phyloP scores from a whole-genome alignment of 441 rosid species.

The Pelargonium myrrhifolium region DNA sequence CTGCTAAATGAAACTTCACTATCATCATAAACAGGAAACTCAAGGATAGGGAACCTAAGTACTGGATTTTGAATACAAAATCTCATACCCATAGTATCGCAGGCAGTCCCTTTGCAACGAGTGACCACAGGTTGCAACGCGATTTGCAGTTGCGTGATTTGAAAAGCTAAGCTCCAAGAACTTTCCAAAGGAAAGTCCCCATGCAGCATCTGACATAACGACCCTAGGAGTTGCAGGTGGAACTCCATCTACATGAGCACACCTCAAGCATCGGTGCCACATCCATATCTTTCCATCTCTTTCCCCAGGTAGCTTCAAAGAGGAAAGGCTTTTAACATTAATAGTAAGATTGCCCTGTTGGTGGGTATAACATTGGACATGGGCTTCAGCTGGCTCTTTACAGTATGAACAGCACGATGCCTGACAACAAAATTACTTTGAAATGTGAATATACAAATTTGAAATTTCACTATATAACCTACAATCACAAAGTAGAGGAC shows the following conservation, averaged over 20 bases:
- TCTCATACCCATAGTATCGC: constrained; percentile 90
- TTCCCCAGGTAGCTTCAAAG: constrained; percentile 71
- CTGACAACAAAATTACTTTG: constrained; percentile 27
- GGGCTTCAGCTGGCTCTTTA: constrained; percentile 95
- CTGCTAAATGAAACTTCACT: constrained; percentile 38
- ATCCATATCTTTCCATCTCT: constrained; percentile 97
- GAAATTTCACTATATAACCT: neutral
- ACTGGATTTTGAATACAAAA: neutral
- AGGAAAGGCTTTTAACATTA: constrained; percentile 79
- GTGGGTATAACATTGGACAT: constrained; percentile 94
- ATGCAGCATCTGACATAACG: constrained; percentile 98
- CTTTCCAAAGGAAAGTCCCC: constrained; percentile 98
- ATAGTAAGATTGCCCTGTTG: constrained; percentile 94
- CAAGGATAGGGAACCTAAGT: neutral
- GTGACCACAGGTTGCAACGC: constrained; percentile 99
- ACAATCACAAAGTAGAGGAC: constrained; percentile 13
- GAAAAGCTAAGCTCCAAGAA: constrained; percentile 99
- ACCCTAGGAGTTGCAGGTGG: constrained; percentile 94
- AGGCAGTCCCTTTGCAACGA: constrained; percentile 98
- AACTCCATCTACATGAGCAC: constrained; percentile 67
- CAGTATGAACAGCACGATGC: constrained; percentile 63
- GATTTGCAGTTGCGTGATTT: constrained; percentile 97
- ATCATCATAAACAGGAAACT: constrained; percentile 19
- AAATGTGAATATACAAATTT: neutral
- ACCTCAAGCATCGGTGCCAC: constrained; percentile 98